Base-by-base conservation (phyloP, 441 rosid species). In the Dalechampia spathulata region DNA sequence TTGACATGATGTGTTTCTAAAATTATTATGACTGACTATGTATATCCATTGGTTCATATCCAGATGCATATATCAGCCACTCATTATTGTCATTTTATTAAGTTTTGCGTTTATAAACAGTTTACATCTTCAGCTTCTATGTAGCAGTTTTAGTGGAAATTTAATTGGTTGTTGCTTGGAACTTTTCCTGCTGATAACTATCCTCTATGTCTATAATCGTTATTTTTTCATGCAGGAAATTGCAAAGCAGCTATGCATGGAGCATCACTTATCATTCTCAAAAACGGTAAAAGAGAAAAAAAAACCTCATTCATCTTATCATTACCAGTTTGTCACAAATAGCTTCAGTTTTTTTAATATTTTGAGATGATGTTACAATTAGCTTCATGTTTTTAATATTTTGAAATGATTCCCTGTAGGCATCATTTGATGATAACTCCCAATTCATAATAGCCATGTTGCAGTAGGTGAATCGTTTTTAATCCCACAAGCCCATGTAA, bases 391-490 rank as follows among this genome's bases (percentile, higher is more conserved):
- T 51, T 56, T 49, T 45, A 68, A 40, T 4, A 30, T 30, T 58
- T 23, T 38, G 53, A 16, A 28, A n/a, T 59, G 63, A 20, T 46
- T 53, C 61, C 70, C 72, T 74, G 46, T 61, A 92, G 97, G 95
- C 96, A 64, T 92, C 97, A 36, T 85, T 75, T 71, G 95, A 89
- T 71, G 99, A 92, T 65, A 89, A 89, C 71, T 79, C 92, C 4
- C 88, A 92, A 54, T 92, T 89, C 78, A 75, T 85, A 67, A 59
- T 87, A 64, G 87, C 88, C 57, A 80, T 87, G 96, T 59, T 87
- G 60, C 75, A 84, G 97, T 87, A 43, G 75, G 86, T 70, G 13
- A 30, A 26, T 43, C 44, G 32, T 13, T 34, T 57, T 45, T 37
- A 54, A 17, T 28, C 27, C 14, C 50, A 16, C 34, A 30, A 43